Base-by-base conservation (phyloP, 202 grass and related monocot genomes). In the Dendrocalamus latiflorus region DNA sequence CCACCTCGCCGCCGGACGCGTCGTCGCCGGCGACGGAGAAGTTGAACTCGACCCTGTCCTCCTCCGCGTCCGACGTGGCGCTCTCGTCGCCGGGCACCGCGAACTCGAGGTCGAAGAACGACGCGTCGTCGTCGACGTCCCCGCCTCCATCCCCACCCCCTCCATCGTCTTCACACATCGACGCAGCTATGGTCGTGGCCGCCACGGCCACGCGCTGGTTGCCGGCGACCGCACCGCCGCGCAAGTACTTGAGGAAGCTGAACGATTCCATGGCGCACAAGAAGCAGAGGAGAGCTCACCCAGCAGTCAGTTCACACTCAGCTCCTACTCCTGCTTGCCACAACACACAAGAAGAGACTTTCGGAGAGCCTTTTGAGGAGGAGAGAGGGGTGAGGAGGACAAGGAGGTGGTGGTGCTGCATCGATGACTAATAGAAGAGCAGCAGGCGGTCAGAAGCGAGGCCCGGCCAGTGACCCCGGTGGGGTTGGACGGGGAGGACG, bases 91-190 rank as follows among this genome's bases (percentile, higher is more conserved):
- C 86, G 1, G 87, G 79, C 43, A 88, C 89, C 8, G 96, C 77
- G 78, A 96, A 96, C 93, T 96, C 93, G 5, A 99, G 91, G 78
- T 99, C 96, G 75, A 99, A 99, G 88, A 94, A 99, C 28, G 96
- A 92, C 20, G 93, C 93, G 55, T 94, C 96, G 72, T 96, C 93
- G 20, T 96, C 87, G 1, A 76, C 86, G 20, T 76, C 88, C 3
- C 57, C 78, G 24, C 45, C 45, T 25, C 74, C 85, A 25, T n/a
- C 63, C 0, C 17, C 83, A 0, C 71, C 55, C 1, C 67, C 86
- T 13, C 76, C 83, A 6, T 50, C 83, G 1, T 88, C 86, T 0
- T 82, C 91, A 4, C 76, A 81, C 30, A 65, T 69, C 1, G 87
- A 70, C 13, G 82, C 73, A 4, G 75, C 65, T 59, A 81, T 80